Evolutionary conservation across 495 filamentous ascomycete species (phyloP), one percentile per base, ranked within the genome.

Genomic region (Friedmanniomyces simplex): DNA sequence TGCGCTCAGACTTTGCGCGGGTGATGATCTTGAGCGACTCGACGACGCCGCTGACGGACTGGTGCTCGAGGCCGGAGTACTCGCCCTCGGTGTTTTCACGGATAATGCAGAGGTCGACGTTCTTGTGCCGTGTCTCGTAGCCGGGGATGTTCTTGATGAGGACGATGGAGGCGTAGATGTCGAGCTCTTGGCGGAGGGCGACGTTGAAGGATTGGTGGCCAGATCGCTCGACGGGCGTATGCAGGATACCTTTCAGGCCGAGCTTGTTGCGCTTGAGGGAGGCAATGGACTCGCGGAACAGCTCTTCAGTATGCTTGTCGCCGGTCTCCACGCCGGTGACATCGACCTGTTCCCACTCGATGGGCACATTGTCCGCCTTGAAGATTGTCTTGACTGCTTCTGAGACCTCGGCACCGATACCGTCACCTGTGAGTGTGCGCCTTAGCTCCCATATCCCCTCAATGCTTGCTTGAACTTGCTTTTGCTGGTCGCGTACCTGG

Each of bases 1-100:
- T 97, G 58, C 93, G 88, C 81, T 98, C 93, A 41, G 89, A 95
- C 78, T 97, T 97, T 69, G 88, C 90, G 66, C 89, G 89, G 58
- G 93, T 98, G 74, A 98, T 96, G 73, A 98, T 96, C 82, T 98
- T 98, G 70, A 98, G 85, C 12, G 93, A 97, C 78, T 98, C 94
- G 63, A 98, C 94, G 66, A 98, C 93, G 61, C 93, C 93, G 52
- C 83, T 80, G 22, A 98, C 93, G 55, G 89, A 95, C 79, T 98
- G 94, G 77, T 98, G 93, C 79, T 98, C 93, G 51, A 98, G 81
- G 46, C 93, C 93, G 43, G 88, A 95, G 78, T 98, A 98, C 80
- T 98, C 93, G 67, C 93, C 93, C 78, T 98, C 93, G 70, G 93
- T 98, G 77, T 98, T 98, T 79, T 98, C 93, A 74, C 93, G 93